These are phyloP conservation scores for Xylaria sp. DNA, from an alignment of 2,329 filamentous ascomycete genomes.

Conservation along the genomic window DNA sequence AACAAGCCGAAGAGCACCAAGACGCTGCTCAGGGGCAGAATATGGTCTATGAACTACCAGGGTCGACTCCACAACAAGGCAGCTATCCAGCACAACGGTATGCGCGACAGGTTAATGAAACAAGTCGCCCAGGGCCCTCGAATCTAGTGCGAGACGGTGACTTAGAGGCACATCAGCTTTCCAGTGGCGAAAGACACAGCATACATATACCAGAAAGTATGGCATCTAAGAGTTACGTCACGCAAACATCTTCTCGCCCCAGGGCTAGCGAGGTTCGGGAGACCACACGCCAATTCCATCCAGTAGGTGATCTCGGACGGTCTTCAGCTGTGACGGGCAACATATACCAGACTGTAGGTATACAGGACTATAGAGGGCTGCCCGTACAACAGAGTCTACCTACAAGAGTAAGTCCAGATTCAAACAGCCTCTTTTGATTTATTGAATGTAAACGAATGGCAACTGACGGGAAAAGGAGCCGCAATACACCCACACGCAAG, in stretches of 20 bases:
- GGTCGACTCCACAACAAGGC: neutral
- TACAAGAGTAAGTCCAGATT: neutral
- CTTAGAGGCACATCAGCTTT: neutral
- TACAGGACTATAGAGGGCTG: neutral
- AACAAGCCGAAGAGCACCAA: neutral
- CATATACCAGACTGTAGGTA: neutral
- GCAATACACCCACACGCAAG: neutral
- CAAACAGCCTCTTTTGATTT: neutral
- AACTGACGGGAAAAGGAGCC: conserved; percentile 18
- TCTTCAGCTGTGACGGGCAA: neutral
- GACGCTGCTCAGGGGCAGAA: neutral
- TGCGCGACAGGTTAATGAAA: neutral
- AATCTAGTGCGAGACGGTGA: neutral
- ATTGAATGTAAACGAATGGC: neutral
- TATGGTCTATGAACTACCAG: neutral
- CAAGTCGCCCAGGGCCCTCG: neutral
- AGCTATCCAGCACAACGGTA: neutral
- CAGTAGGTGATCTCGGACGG: neutral
- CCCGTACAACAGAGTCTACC: neutral
- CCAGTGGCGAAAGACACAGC: neutral
- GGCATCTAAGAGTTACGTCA: neutral
- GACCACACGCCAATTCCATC: neutral
- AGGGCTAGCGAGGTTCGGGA: neutral
- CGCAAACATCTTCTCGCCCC: neutral
- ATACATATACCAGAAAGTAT: neutral